phyloP scores from a whole-genome alignment of 2,329 filamentous ascomycete genomes.

The Sordariomycetes sp. region DNA sequence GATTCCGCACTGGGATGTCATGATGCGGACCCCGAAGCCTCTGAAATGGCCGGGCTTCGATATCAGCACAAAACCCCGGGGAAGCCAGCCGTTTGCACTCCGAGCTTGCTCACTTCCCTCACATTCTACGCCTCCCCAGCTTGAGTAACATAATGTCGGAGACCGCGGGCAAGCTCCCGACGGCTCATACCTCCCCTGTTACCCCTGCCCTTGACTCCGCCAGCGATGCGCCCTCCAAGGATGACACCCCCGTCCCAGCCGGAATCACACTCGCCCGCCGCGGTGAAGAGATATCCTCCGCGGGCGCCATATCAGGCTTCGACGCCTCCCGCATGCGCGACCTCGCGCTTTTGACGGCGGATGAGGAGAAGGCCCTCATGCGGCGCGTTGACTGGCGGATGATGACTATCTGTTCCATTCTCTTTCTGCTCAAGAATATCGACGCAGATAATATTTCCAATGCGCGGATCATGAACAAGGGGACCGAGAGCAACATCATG shows the following conservation, averaged over 20 bases:
- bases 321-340: conserved; percentile 20
- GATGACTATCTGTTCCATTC: conserved; percentile 18
- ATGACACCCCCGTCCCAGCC: background rate
- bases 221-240: background rate
- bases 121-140: too few relatives aligned
- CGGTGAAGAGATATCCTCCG: conserved; percentile 10
- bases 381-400: conserved; percentile 13
- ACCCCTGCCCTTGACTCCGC: background rate
- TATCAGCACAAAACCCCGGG: too few relatives aligned
- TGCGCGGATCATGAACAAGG: conserved; percentile 27
- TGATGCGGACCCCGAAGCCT: too few relatives aligned
- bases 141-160: background rate
- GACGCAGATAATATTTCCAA: conserved; percentile 26
- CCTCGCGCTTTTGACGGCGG: conserved; percentile 11
- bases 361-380: conserved; percentile 12
- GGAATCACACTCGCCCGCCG: conserved; percentile 10
- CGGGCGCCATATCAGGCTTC: conserved; percentile 14
- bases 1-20: too few relatives aligned
- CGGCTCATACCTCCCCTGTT: background rate
- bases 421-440: conserved; percentile 26
- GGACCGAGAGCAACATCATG: conserved; percentile 25
- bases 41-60: too few relatives aligned
- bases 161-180: background rate
- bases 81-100: too few relatives aligned
- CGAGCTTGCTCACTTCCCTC: too few relatives aligned